Base-by-base conservation (phyloP, 257 asterid genomes). In the Verbascum thapsus region DNA sequence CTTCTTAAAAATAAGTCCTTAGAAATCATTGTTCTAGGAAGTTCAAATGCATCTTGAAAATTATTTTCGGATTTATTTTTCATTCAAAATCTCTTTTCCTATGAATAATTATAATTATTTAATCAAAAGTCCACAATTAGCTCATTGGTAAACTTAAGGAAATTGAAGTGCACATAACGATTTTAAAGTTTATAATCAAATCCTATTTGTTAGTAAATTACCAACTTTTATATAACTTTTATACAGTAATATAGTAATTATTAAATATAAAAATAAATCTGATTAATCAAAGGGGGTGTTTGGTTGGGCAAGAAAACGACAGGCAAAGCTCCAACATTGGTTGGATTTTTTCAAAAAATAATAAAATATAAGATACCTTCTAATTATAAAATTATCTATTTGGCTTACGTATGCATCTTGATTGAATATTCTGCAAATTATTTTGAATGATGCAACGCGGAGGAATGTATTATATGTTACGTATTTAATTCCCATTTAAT, bases 341-440 rank as follows among this genome's bases (percentile, higher is more conserved):
- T 58, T 42, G 63, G 75, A 53, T 63, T 58, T 40, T 10, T 53
- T 53, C 12, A 16, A 58, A 58, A 30, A 15, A 49, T 52, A 8
- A 58, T 42, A 39, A 65, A 64, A 39, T 60, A 44, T 0, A 51
- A 67, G 54, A 70, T 11, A 15, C 61, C 64, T 68, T 60, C 58
- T 10, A 12, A 3, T 15, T 38, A n/a, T 13, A 9, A 16, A n/a
- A 39, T 60, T 47, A 61, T 73, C 49, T 56, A 71, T 63, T 41
- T 18, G 41, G 32, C 71, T 13, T 63, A 39, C 67, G 43, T 17
- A 43, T 48, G 72, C 56, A 51, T 74, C 73, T 45, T 38, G n/a
- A 62, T 64, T 54, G 73, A 73, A 76, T 76, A 74, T 71, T 68
- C 72, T 37, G 12, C 66, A 45, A 67, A 17, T 15, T 49, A 2